Percentiles rank a stretch among this genome's conserved stretches.
Conservation (phyloP, 306 rosid species). For the Rubus parviflorus region DNA sequence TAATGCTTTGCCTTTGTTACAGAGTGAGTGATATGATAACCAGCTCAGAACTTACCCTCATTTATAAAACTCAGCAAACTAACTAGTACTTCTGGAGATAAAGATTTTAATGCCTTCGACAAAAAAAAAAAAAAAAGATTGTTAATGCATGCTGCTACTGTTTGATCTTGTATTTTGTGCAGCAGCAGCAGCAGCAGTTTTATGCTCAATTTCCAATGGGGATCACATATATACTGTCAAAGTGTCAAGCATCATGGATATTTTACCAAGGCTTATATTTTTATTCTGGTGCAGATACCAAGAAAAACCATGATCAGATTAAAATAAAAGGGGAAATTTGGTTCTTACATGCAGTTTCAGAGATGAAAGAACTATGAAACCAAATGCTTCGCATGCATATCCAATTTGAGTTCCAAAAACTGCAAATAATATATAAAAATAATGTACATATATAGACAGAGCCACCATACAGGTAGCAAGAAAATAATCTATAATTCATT, state of each 20-base stretch:
- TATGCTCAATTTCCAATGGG: conserved; percentile 21
- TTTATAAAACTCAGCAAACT: conserved; percentile 5
- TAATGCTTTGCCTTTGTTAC: not conserved
- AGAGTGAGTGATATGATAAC: not conserved
- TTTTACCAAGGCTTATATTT: not conserved
- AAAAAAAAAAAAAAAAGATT: too few relatives aligned
- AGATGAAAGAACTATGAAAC: conserved; percentile 8
- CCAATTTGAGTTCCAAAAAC: conserved; percentile 8
- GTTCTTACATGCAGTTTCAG: not conserved
- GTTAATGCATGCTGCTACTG: not conserved
- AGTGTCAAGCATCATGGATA: conserved; percentile 5
- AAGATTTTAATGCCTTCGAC: not conserved
- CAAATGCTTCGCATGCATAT: conserved; percentile 5
- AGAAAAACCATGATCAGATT: conserved; percentile 14
- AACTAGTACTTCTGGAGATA: not conserved
- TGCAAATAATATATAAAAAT: not conserved
- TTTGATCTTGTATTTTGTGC: conserved; percentile 24
- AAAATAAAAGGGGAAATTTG: not conserved
- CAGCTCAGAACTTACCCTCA: not conserved
- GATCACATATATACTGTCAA: conserved; percentile 7
- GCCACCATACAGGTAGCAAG: too few relatives aligned
- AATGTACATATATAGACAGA: not conserved
- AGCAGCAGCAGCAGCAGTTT: not conserved
- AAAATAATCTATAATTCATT: too few relatives aligned
- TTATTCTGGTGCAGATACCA: not conserved